phyloP scores from a whole-genome alignment of 192 early-diverging fungal species.

The Podila minutissima region DNA sequence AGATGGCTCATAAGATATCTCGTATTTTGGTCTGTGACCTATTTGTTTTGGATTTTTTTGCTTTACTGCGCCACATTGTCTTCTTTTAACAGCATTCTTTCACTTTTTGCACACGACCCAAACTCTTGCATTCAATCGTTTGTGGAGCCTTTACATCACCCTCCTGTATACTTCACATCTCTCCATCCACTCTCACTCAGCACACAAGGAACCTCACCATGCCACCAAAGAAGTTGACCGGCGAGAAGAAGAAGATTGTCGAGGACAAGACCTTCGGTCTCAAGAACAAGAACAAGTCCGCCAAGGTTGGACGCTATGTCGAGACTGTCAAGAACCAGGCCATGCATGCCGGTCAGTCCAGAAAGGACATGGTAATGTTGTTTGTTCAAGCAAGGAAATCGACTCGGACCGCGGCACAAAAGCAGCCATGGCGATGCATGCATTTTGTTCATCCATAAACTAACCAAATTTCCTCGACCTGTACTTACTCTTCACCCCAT shows the following conservation, averaged over 20 bases:
- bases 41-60: background rate
- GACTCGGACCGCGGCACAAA: background rate
- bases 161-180: background rate
- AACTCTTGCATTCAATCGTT: background rate
- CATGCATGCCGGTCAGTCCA: constrained; percentile 59
- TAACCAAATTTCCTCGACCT: background rate
- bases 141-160: background rate
- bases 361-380: constrained; percentile 58
- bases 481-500: background rate
- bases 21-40: too few relatives aligned
- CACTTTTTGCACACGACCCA: background rate
- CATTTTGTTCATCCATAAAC: background rate
- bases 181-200: background rate
- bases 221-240: constrained; percentile 82
- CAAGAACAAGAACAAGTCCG: constrained; percentile 98
- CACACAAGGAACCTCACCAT: constrained; percentile 51
- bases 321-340: constrained; percentile 92
- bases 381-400: background rate
- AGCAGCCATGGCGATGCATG: background rate
- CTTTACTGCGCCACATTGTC: constrained; percentile 3
- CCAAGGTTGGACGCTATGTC: constrained; percentile 91
- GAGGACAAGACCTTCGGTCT: constrained; percentile 99
- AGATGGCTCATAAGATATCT: too few relatives aligned
- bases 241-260: constrained; percentile 81
- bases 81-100: background rate